Evolutionary conservation across 169 alveolate species (phyloP), one percentile per base, ranked within the genome.

Genomic region (Besnoitia besnoiti): DNA sequence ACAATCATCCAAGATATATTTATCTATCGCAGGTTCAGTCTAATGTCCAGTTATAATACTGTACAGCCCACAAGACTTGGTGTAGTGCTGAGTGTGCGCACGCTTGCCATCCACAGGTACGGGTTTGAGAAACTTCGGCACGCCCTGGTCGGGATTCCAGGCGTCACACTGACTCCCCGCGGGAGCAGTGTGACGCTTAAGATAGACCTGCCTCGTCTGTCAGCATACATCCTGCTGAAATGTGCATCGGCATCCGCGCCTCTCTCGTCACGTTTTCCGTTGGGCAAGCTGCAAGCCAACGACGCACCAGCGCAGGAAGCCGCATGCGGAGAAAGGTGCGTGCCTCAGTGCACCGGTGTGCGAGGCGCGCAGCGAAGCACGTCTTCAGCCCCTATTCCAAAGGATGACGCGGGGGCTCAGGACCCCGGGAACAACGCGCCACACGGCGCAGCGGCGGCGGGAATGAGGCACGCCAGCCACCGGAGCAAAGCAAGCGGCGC

Each of bases 121-220:
- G 89, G 89, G 21, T 82, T 82, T 44, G 73, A 82, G 19, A 40
- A 82, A 49, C 73, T 82, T 44, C 67, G 89, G 39, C 46, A 40
- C 46, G 89, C 89, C 75, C 5, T 82, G 8, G 67, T 73, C 46
- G 39, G 39, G 33, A 82, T 82, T n/a, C 89, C 89, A 12, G 89
- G 89, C 51, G 46, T 82, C 42, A 33, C 80, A 30, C 42, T 67
- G 21, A 24, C 10, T 30, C 80, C n/a, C 46, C 42, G n/a, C 39
- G 44, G n/a, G 46, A 67, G 80, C 80, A 67, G n/a, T 16, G 44
- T 67, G 47, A 30, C n/a, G 44, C 24, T 67, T n/a, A 5, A 37
- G 42, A 33, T 67, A 1, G 80, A 67, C 19, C 62, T 14, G 19
- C 62, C 10, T 10, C 62, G n/a, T n/a, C n/a, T n/a, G n/a, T n/a